phyloP scores from a whole-genome alignment of 495 filamentous ascomycete species.

The Pseudomonodictys pantanalensis region DNA sequence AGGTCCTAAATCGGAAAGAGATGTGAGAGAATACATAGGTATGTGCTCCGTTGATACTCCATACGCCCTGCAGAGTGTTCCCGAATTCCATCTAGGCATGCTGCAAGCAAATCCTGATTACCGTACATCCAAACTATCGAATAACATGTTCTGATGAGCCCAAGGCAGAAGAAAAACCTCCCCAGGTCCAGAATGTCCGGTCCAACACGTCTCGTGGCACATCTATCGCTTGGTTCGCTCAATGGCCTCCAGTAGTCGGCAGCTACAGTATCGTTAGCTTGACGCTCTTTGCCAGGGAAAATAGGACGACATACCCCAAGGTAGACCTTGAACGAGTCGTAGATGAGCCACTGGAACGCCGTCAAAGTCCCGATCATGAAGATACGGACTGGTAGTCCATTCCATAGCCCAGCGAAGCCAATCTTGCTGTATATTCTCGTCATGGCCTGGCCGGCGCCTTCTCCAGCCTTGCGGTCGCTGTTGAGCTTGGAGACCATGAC shows the following conservation, averaged over 20 bases:
- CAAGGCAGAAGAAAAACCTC: too few species aligned
- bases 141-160: too few species aligned
- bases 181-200: too few species aligned
- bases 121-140: too few species aligned
- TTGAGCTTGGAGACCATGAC: slow-evolving; percentile 74
- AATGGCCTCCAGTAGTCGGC: slow-evolving; percentile 64
- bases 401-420: slow-evolving; percentile 68
- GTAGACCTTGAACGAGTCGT: slow-evolving; percentile 75
- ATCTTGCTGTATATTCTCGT: slow-evolving; percentile 69
- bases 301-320: slow-evolving; percentile 47
- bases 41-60: too few species aligned
- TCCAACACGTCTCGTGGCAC: too few species aligned
- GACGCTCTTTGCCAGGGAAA: not conserved
- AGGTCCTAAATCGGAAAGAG: too few species aligned
- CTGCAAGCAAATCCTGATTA: too few species aligned
- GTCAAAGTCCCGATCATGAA: slow-evolving; percentile 59
- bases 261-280: slow-evolving; percentile 38
- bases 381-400: slow-evolving; percentile 63
- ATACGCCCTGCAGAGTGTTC: too few species aligned
- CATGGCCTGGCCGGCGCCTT: slow-evolving; percentile 60
- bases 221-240: too few species aligned
- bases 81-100: too few species aligned
- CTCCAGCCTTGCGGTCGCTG: slow-evolving; percentile 62
- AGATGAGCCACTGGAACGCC: slow-evolving; percentile 76
- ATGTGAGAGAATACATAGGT: too few species aligned